Base-by-base conservation (phyloP, 2,329 filamentous ascomycete species). In the Fusarium floridanum region DNA sequence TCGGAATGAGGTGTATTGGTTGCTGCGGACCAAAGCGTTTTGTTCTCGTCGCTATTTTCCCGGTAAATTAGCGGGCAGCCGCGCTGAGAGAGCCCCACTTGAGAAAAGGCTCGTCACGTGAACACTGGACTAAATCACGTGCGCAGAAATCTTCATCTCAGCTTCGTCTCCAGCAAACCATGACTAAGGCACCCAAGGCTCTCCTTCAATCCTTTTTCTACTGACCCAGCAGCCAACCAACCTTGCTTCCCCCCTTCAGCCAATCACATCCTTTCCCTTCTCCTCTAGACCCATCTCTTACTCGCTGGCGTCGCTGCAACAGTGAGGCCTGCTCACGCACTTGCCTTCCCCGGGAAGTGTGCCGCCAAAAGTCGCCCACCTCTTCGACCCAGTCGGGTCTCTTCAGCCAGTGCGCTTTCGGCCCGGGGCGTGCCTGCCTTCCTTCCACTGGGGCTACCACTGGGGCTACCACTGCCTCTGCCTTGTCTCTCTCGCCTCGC, bases 1-100 rank as follows among this genome's bases (percentile, higher is more conserved):
- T 79, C 77, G 77, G 77, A 74, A 77, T 80, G 79, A 79, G 77
- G 76, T 80, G 78, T 78, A 79, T 78, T 78, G 76, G 64, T 75
- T 67, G 55, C 68, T 74, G 71, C 64, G 74, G 74, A 75, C 76
- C 76, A 76, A 72, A 71, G 67, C 78, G 80, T 81, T 84, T 84
- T 82, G 79, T 81, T 82, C 80, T 77, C 76, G 76, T 82, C 79
- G 81, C 81, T 80, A 75, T 83, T 84, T 83, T 83, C 80, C 81
- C 83, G 83, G 83, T 77, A 84, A 83, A 84, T 83, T 80, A 77
- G 76, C 82, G 83, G 74, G 27, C 70, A 74, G 64, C 66, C 61
- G 32, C 27, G 43, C 24, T 20, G 53, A 24, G 32, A 24, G 32
- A 57, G 66, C 56, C 20, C 45, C 32, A 39, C 59, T 59, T 2